These are phyloP conservation scores for Dactylellina sp. DNA, from an alignment of 2,329 filamentous ascomycete species.

Conservation along the genomic window DNA sequence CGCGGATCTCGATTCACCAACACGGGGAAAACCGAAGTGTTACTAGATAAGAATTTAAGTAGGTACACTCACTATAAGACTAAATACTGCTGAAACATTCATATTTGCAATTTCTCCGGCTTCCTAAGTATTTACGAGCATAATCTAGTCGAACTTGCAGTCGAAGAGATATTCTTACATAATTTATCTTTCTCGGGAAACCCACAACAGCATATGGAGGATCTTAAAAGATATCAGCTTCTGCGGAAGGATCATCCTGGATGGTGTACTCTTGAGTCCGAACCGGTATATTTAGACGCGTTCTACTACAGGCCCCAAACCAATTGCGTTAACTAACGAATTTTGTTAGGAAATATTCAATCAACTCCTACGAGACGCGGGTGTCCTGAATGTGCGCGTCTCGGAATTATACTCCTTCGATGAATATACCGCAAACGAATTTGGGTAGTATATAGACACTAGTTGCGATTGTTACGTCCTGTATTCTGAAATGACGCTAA, in stretches of 20 bases:
- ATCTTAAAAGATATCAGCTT: constrained; percentile 24
- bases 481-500: neutral
- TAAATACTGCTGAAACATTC: too few relatives aligned
- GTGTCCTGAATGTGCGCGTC: constrained; percentile 77
- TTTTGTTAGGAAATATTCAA: constrained; percentile 80
- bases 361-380: constrained; percentile 81
- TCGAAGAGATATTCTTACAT: neutral
- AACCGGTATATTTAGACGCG: constrained; percentile 46
- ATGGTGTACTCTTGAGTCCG: constrained; percentile 59
- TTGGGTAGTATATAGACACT: constrained; percentile 74
- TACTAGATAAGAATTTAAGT: too few relatives aligned
- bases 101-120: too few relatives aligned
- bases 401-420: constrained; percentile 82
- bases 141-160: too few relatives aligned
- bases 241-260: constrained; percentile 43
- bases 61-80: too few relatives aligned
- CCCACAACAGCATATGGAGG: constrained; percentile 18
- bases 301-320: neutral
- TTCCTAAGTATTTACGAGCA: too few relatives aligned
- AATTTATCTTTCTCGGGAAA: too few relatives aligned
- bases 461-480: constrained; percentile 2
- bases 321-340: neutral
- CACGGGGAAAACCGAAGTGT: too few relatives aligned
- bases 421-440: constrained; percentile 71
- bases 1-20: too few relatives aligned